phyloP scores from a whole-genome alignment of 1,139 yeast genomes.

The Trichomonascaceae sp. region DNA sequence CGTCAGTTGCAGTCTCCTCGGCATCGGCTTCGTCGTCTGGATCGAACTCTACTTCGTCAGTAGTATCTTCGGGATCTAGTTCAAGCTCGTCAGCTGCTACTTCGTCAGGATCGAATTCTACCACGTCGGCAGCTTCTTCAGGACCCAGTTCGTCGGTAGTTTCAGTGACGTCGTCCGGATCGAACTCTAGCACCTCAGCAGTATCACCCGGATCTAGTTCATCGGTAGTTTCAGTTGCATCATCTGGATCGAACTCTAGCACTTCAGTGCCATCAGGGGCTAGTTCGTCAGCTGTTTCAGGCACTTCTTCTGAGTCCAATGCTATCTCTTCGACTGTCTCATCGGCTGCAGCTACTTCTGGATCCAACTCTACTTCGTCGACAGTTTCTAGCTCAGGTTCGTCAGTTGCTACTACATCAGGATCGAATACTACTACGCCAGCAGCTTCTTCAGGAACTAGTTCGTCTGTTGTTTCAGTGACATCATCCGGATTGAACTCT shows the following conservation, averaged over 20 bases:
- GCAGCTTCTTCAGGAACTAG: too few species aligned
- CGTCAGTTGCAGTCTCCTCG: slow-evolving; percentile 8
- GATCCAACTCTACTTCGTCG: neutral
- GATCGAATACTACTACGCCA: neutral
- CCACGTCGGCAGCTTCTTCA: too few species aligned
- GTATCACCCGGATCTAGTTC: neutral
- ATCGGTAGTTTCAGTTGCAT: slow-evolving; percentile 11
- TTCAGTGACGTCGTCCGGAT: slow-evolving; percentile 1
- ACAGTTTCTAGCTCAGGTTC: neutral
- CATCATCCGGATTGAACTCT: too few species aligned
- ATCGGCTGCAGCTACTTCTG: slow-evolving; percentile 3
- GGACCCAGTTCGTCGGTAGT: slow-evolving; percentile 1
- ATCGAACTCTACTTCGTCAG: neutral
- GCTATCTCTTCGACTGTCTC: neutral
- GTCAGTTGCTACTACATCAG: neutral
- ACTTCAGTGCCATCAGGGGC: neutral
- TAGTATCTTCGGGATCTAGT: too few species aligned
- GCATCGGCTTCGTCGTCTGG: too few species aligned
- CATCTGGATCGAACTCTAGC: neutral
- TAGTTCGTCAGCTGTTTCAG: neutral
- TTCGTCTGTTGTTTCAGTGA: too few species aligned
- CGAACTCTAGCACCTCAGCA: neutral
- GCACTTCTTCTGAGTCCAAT: neutral
- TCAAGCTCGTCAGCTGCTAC: too few species aligned
- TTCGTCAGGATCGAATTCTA: too few species aligned